phyloP scores from a whole-genome alignment of 139 green algal species.

The Chlorella vulgaris region DNA sequence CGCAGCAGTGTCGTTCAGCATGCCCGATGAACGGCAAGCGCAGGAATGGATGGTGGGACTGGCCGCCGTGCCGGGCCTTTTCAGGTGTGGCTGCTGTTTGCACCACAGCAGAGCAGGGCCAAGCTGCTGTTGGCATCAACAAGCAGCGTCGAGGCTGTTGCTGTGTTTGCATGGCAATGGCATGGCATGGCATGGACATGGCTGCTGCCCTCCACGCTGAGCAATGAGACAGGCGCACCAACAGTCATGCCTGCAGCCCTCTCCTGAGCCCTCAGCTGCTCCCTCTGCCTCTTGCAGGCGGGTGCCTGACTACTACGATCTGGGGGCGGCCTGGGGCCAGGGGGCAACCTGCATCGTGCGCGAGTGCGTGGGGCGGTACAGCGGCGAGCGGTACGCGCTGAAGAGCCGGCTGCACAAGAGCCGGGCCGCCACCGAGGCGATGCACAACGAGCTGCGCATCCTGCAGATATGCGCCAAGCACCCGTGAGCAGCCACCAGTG shows the following conservation, averaged over 20 bases:
- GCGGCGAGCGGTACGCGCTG: conserved; percentile 27
- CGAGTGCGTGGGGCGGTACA: conserved; percentile 33
- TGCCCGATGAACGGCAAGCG: neutral
- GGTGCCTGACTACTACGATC: conserved; percentile 37
- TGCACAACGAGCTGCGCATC: conserved; percentile 52
- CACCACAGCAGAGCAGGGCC: neutral
- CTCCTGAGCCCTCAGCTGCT: no score
- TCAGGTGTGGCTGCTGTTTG: conserved; percentile 16
- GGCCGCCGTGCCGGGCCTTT: conserved; percentile 32
- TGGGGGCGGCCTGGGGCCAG: conserved; percentile 35
- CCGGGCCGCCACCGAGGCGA: conserved; percentile 25
- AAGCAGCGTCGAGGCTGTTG: no score
- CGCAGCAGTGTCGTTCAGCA: neutral
- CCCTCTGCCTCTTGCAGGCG: no score
- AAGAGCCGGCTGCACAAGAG: conserved; percentile 22
- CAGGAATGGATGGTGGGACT: conserved; percentile 43
- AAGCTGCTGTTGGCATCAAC: no score
- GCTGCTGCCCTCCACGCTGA: no score
- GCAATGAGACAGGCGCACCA: no score
- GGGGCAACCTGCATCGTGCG: conserved; percentile 40
- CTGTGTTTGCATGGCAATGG: no score
- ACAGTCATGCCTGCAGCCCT: no score
- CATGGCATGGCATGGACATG: no score
- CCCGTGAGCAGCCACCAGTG: neutral
- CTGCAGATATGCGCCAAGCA: conserved; percentile 50